Conservation (phyloP, 768 basidiomycete species). For the Russula brevipes region DNA sequence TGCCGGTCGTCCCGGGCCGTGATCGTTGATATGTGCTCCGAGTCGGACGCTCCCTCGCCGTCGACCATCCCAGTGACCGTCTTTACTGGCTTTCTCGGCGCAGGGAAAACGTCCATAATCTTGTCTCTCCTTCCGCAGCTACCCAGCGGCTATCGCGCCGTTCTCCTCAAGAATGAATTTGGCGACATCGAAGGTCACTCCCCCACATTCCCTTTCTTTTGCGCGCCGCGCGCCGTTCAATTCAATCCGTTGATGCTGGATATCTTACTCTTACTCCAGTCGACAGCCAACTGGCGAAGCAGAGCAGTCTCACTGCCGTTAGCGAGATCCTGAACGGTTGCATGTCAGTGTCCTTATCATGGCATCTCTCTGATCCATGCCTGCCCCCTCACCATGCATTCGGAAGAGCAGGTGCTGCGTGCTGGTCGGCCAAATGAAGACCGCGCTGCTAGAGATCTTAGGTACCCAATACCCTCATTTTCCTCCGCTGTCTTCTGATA, state of each 20-base stretch:
- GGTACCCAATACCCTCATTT: conserved; percentile 38
- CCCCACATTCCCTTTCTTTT: background rate
- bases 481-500: background rate
- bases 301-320: conserved; percentile 79
- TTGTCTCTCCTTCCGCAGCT: conserved; percentile 77
- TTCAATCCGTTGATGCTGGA: too few species aligned
- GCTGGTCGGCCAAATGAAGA: conserved; percentile 92
- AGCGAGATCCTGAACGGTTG: conserved; percentile 96
- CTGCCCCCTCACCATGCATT: background rate
- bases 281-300: conserved; percentile 84
- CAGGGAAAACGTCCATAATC: conserved; percentile 77
- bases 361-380: background rate
- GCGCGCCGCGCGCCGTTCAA: too few species aligned
- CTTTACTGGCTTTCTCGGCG: conserved; percentile 91
- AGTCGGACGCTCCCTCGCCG: background rate
- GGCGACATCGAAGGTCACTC: conserved; percentile 80
- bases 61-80: conserved; percentile 78
- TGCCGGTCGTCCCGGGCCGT: background rate
- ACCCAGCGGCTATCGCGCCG: conserved; percentile 81
- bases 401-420: conserved; percentile 70
- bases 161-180: conserved; percentile 93
- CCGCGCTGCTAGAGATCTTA: conserved; percentile 80
- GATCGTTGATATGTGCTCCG: background rate
- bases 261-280: conserved; percentile 40
- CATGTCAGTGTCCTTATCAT: conserved; percentile 53